Percentiles rank a stretch among this genome's conserved stretches.
These are phyloP conservation scores for Paecilomyces formosus DNA, from an alignment of 2,329 filamentous ascomycete species.

Conservation along the genomic window DNA sequence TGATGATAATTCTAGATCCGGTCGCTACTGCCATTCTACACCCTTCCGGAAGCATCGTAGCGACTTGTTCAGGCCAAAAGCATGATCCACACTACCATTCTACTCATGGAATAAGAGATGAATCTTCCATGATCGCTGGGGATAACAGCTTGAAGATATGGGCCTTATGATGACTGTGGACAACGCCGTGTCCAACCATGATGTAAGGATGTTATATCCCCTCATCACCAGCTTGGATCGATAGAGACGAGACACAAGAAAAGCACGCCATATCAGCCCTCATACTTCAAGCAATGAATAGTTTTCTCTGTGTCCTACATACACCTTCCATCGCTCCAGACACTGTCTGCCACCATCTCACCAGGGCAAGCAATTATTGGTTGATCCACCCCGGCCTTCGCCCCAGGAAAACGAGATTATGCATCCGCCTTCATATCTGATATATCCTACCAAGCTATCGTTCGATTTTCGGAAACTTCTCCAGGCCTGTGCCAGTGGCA, in stretches of 20 bases:
- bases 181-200: not conserved
- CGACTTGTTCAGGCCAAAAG: slow-evolving; percentile 44
- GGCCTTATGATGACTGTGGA: slow-evolving; percentile 13
- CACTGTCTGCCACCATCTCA: not conserved
- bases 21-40: slow-evolving; percentile 42
- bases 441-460: not conserved
- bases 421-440: not conserved
- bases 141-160: slow-evolving; percentile 37
- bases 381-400: not conserved
- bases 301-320: not conserved
- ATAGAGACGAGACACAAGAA: not conserved
- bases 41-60: slow-evolving; percentile 39
- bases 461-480: not conserved
- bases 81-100: slow-evolving; percentile 13
- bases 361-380: not conserved
- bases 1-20: slow-evolving; percentile 29
- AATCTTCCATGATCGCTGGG: not conserved
- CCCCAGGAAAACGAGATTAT: not conserved
- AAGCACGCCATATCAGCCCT: not conserved
- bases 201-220: not conserved
- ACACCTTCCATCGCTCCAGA: not conserved
- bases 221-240: not conserved
- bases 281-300: not conserved
- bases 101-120: slow-evolving; percentile 6
- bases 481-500: not conserved